Base-by-base conservation (phyloP, 176 grass and related monocot genomes). In the Stipa capillata region DNA sequence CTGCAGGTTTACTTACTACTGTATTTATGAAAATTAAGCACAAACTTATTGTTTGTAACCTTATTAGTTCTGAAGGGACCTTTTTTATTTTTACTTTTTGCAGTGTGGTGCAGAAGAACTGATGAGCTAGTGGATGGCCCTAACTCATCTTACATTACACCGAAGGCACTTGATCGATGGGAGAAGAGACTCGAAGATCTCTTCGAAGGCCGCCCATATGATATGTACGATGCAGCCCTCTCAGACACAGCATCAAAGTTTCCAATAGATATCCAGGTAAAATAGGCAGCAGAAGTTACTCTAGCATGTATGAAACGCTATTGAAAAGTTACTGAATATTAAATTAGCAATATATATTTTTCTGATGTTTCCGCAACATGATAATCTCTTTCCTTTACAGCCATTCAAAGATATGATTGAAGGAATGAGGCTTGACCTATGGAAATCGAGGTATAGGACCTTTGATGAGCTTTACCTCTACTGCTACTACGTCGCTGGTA, bases 21-120 rank as follows among this genome's bases (percentile, higher is more conserved):
- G n/a, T 17, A 25, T 7, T 41, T 24, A 20, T 35, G 11, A 55
- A 54, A 44, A 37, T 20, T 76, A 63, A 48, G 0, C 10, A 13
- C 23, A 1, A 34, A 1, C 5, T 28, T 57, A 12, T 73, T 79
- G 54, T 74, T 16, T 20, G 4, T 49, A 37, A 2, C 6, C 6
- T 24, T 35, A 29, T 34, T 14, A 6, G 21, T 42, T 35, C 20
- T 5, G n/a, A 44, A 3, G 11, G 67, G 21, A 28, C n/a, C n/a
- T 33, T 48, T 42, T 49, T 0, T 4, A 3, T 17, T 41, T 43
- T 50, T 42, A 6, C 1, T 8, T 0, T 65, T 27, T 36, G 76
- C 78, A 94, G 96, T 99, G 20, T 99, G 96, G 96, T 99, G 92
- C 84, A 98, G 96, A 77, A 92, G 96, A 89, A 98, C 96, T 50